Evolutionary conservation across 352 stramenopile species (phyloP).

Genomic region (Phytophthora fragariae): DNA sequence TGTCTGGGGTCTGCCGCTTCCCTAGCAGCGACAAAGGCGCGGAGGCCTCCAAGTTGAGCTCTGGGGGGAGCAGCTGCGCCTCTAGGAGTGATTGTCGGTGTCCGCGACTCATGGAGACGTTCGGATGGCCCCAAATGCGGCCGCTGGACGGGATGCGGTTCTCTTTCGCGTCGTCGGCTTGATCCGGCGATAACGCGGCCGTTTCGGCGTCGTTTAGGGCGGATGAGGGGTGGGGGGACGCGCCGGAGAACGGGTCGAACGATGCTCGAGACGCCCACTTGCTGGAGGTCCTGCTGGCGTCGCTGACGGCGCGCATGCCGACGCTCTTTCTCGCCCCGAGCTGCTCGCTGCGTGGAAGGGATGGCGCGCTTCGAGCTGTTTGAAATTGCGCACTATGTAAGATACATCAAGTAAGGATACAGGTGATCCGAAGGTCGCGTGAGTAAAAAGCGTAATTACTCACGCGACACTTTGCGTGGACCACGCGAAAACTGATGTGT

Average conservation of each 20-base stretch:
- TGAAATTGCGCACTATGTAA: constrained; percentile 19
- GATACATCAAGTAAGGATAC: neutral
- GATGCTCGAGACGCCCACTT: constrained; percentile 45
- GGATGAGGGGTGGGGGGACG: neutral
- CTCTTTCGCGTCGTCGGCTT: constrained; percentile 37
- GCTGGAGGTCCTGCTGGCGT: constrained; percentile 6
- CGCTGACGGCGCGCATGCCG: constrained; percentile 25
- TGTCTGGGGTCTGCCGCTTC: constrained; percentile 23
- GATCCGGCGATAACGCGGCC: neutral
- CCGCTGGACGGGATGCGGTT: constrained; percentile 31
- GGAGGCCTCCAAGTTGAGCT: neutral
- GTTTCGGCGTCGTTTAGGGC: constrained; percentile 28
- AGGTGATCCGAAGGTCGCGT: constrained; percentile 15
- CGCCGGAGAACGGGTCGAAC: constrained; percentile 33
- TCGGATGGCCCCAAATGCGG: constrained; percentile 15
- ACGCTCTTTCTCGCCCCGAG: constrained; percentile 11
- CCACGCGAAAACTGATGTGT: neutral
- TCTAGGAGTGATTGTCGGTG: constrained; percentile 1
- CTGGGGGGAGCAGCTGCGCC: neutral
- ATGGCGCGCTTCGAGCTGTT: constrained; percentile 30
- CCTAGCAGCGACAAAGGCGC: constrained; percentile 26
- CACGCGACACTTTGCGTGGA: constrained; percentile 8
- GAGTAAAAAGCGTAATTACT: constrained; percentile 38
- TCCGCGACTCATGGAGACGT: constrained; percentile 30
- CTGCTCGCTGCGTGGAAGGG: neutral